Base-by-base conservation (phyloP, 169 alveolate species). In the Babesia gibsoni region DNA sequence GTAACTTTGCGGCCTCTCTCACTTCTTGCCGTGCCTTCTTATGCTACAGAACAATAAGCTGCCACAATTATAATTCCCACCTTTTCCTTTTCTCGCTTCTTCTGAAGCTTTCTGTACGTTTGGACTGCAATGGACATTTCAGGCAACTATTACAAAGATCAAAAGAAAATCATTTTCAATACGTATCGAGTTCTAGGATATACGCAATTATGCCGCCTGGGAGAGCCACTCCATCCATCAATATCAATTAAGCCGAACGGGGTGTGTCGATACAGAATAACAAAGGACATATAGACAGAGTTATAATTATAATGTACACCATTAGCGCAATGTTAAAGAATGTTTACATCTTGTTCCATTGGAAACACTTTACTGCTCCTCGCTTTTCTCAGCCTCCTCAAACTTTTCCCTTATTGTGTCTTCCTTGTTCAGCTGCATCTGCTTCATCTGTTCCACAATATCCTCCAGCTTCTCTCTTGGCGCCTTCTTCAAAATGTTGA, bases 401-500 rank as follows among this genome's bases (percentile, higher is more conserved):
- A 8, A 27, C 23, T 18, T 33, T 48, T 43, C 73, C 43, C 30
- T 25, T 9, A 33, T 43, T 5, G 30, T 20, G 10, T 58, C 75
- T 1, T 69, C 88, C 36, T 72, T 33, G 20, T 77, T 58, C 16
- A 57, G 70, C 67, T 77, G 79, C 54, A 87, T 36, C 29, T 67
- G 65, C 52, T 68, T 80, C 58, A 88, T 82, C 42, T 83, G 89
- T 43, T 83, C 82, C 14, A 88, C 56, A 1, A 88, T 80, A 30
- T 83, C 90, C 27, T 80, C 86, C 43, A 88, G 73, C 43, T 81
- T 66, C n/a, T 88, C 93, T 56, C 70, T 79, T 16, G 93, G 91
- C 9, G 93, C 81, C 75, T 88, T 88, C 59, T 88, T 88, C 52
- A 88, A 79, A 37, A 88, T 79, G 53, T 80, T 78, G 52, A 88